phyloP scores from a whole-genome alignment of 805 yeast genomes.

The Yamadazyma philogaea region DNA sequence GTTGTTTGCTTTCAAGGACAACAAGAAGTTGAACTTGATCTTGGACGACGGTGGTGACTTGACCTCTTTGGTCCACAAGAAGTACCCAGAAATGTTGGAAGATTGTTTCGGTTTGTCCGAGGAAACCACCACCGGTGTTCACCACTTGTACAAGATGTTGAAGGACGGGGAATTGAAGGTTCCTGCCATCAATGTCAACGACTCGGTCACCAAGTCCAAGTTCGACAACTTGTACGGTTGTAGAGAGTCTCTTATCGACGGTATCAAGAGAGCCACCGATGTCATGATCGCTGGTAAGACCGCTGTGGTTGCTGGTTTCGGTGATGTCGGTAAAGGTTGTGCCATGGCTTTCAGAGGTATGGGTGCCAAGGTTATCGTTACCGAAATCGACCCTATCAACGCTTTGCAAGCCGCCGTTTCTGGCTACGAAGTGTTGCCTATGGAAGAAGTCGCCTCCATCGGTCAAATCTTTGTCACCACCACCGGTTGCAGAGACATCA shows the following conservation, averaged over 20 bases:
- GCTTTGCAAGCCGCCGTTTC: conserved; percentile 99
- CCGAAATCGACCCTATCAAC: conserved; percentile 98
- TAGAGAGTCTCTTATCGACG: conserved; percentile 97
- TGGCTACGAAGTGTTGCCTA: conserved; percentile 94
- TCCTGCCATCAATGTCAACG: conserved; percentile 99
- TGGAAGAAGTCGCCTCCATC: conserved; percentile 86
- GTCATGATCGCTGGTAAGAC: conserved; percentile 99
- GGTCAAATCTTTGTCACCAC: conserved; percentile 99
- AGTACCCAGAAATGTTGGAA: conserved; percentile 95
- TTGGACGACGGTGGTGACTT: conserved; percentile 99
- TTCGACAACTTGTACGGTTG: conserved; percentile 99
- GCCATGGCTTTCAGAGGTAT: conserved; percentile 97
- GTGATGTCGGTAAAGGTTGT: conserved; percentile 99
- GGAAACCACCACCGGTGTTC: conserved; percentile 99
- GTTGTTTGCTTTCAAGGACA: conserved; percentile 95
- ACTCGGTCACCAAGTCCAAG: conserved; percentile 98
- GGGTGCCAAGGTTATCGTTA: conserved; percentile 98
- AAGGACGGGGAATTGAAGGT: conserved; percentile 87
- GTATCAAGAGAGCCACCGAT: conserved; percentile 99
- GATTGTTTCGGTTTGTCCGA: conserved; percentile 95
- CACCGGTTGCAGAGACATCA: conserved; percentile 98
- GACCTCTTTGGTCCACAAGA: conserved; percentile 93
- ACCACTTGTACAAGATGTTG: conserved; percentile 95
- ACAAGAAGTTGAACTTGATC: conserved; percentile 90
- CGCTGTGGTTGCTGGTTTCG: conserved; percentile 98